Evolutionary conservation across 2,329 filamentous ascomycete species (phyloP).

Genomic region (Sclerotinia nivalis): DNA sequence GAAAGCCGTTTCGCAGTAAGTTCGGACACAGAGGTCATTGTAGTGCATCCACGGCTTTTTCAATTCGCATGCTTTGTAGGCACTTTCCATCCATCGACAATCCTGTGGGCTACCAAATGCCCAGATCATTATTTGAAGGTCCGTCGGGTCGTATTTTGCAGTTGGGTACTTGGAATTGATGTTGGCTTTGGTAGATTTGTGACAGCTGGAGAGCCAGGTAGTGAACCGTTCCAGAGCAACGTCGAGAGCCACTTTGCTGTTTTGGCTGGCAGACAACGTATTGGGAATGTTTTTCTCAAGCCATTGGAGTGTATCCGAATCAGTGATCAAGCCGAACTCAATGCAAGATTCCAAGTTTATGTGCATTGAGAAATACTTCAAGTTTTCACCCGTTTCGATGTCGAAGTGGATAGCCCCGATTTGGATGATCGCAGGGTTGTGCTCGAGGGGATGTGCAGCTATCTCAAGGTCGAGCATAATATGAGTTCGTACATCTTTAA

Average conservation of each 20-base stretch:
- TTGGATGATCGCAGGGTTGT: constrained; percentile 17
- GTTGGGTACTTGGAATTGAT: constrained; percentile 2
- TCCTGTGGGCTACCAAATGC: constrained; percentile 14
- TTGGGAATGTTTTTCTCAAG: constrained; percentile 2
- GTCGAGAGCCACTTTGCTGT: neutral
- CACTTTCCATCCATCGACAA: constrained; percentile 8
- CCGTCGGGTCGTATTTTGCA: neutral
- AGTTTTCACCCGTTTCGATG: neutral
- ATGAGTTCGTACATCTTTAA: constrained; percentile 11
- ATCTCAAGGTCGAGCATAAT: constrained; percentile 19
- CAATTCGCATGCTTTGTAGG: constrained; percentile 1
- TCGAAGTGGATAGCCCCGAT: constrained; percentile 15
- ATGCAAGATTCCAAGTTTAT: constrained; percentile 8
- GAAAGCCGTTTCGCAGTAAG: constrained; percentile 7
- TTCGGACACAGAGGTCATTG: constrained; percentile 5
- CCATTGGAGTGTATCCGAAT: constrained; percentile 1
- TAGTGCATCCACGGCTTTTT: neutral
- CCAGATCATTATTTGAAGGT: constrained; percentile 14
- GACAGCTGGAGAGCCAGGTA: neutral
- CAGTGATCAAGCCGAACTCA: neutral
- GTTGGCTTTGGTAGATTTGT: neutral
- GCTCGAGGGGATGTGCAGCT: constrained; percentile 3
- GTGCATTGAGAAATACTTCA: neutral
- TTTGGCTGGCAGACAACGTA: constrained; percentile 5
- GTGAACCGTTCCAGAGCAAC: neutral